phyloP scores from a whole-genome alignment of 331 rosid species.

The Phaseolus coccineus region DNA sequence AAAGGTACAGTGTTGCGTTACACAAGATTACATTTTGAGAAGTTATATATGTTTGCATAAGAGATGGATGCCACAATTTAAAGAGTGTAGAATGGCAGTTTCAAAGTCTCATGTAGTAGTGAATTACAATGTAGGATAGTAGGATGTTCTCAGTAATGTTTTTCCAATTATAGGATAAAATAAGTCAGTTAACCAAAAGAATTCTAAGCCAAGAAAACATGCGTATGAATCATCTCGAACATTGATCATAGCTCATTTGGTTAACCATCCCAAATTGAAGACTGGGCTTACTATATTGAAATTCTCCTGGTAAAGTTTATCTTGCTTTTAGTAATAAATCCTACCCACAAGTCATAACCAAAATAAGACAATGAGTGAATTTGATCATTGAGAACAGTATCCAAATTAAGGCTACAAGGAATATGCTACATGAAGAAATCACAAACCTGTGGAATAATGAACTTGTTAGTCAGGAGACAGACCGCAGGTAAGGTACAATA shows the following conservation, averaged over 20 bases:
- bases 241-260: neutral
- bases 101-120: slow-evolving; percentile 4
- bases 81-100: slow-evolving; percentile 4
- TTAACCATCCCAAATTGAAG: neutral
- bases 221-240: neutral
- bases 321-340: slow-evolving; percentile 4
- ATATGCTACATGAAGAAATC: slow-evolving; percentile 9
- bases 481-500: slow-evolving; percentile 97
- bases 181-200: neutral
- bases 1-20: neutral
- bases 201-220: slow-evolving; percentile 2
- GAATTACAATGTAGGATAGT: neutral
- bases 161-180: slow-evolving; percentile 24
- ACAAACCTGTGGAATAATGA: slow-evolving; percentile 97
- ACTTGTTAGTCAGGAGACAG: slow-evolving; percentile 97
- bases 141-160: neutral
- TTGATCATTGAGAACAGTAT: neutral
- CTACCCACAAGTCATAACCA: neutral
- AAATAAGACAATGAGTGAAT: neutral
- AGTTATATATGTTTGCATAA: neutral
- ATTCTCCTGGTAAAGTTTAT: neutral
- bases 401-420: slow-evolving; percentile 27
- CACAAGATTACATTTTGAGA: slow-evolving; percentile 12
- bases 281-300: neutral
- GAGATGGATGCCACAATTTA: slow-evolving; percentile 7